Evolutionary conservation across 495 filamentous ascomycete species (phyloP), one percentile per base, ranked within the genome.

Genomic region (Peziza echinospora): DNA sequence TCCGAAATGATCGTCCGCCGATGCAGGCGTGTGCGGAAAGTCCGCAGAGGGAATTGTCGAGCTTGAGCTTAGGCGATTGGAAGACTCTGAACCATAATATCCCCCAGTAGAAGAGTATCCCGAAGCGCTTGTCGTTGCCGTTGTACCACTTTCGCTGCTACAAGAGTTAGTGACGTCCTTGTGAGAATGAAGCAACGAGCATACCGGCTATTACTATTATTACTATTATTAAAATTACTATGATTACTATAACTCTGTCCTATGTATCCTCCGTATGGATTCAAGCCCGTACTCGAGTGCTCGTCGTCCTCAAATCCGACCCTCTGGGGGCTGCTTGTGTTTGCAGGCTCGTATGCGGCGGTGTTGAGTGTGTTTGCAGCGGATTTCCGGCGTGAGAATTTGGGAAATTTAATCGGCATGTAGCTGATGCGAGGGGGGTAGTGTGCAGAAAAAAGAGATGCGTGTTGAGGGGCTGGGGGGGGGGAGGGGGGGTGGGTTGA

Each of bases 331-430:
- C 22, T 47, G 44, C 45, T 52, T 47, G 54, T 56, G 45, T 56
- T 56, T 43, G 57, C 57, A 28, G 57, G 57, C 49, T 59, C 56
- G 57, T 60, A 60, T 26, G 45, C 53, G 39, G 56, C 73, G n/a
- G n/a, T n/a, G 47, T 78, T 77, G 26, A 79, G 60, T 43, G 64
- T 67, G 62, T 77, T 78, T 26, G 70, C 73, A 52, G 72, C 68
- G 53, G 77, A 81, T 64, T 79, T 81, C 49, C 77, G 71, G 54
- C 77, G 70, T 52, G 66, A 63, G 52, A 80, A 79, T 49, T 76
- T 80, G 45, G 73, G 73, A 47, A 79, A 65, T 64, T 77, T 78
- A 62, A 78, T 80, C 62, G 77, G 77, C 75, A 80, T 80, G 50
- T 62, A 65, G n/a, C 11, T 43, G 21, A 21, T 21, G 6, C 11